These are phyloP conservation scores for Neurospora sp. DNA, from an alignment of 495 filamentous ascomycete species.

Conservation along the genomic window DNA sequence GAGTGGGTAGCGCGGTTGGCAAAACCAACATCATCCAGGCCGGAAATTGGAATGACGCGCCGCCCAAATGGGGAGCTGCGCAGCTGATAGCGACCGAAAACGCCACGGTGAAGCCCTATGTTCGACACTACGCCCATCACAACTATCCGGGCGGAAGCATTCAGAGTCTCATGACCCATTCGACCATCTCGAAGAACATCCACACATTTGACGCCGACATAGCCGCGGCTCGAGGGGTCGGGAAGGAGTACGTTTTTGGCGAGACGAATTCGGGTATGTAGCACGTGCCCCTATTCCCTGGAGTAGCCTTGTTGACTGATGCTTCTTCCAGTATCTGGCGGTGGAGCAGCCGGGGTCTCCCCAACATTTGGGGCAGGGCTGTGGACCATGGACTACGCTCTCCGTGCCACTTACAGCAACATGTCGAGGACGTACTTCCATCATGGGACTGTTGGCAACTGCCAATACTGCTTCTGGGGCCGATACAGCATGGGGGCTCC, in stretches of 20 bases:
- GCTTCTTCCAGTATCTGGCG: conserved; percentile 28
- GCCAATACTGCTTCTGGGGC: conserved; percentile 54
- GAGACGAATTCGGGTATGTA: conserved; percentile 48
- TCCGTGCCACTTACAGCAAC: conserved; percentile 34
- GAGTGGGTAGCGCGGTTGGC: conserved; percentile 39
- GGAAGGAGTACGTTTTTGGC: conserved; percentile 47
- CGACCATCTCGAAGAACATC: conserved; percentile 28
- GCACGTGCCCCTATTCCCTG: too few relatives aligned
- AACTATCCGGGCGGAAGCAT: conserved; percentile 49
- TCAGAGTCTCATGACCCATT: conserved; percentile 43
- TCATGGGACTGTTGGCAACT: conserved; percentile 52
- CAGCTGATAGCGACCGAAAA: conserved; percentile 40
- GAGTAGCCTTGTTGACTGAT: not conserved
- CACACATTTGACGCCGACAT: conserved; percentile 40
- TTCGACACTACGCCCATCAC: conserved; percentile 47
- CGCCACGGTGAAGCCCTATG: conserved; percentile 36
- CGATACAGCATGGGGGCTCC: conserved; percentile 45
- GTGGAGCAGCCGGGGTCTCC: conserved; percentile 41
- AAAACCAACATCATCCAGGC: conserved; percentile 41
- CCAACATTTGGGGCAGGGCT: conserved; percentile 49
- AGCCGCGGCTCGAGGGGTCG: conserved; percentile 30
- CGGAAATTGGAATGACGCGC: conserved; percentile 47
- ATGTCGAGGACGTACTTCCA: conserved; percentile 51
- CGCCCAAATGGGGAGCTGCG: conserved; percentile 41
- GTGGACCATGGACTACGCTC: conserved; percentile 52